Conservation (phyloP, 2,329 filamentous ascomycete genomes). For the Cucurbitaria berberidis region DNA sequence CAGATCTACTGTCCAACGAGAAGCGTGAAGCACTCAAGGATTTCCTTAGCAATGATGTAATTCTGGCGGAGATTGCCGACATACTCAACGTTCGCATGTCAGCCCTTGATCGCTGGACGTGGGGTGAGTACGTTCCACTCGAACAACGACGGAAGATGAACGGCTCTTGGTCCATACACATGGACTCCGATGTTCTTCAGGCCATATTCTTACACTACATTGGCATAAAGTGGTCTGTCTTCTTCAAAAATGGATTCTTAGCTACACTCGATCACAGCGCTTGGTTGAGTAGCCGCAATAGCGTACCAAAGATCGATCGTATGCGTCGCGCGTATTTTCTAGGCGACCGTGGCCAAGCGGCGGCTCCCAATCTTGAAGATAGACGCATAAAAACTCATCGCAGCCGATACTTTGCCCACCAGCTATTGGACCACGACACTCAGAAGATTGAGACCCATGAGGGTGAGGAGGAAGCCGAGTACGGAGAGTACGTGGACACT, state of each 20-base stretch:
- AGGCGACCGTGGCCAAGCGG: conserved; percentile 9
- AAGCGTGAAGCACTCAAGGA: conserved; percentile 45
- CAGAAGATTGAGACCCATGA: conserved; percentile 34
- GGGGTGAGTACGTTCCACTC: conserved; percentile 36
- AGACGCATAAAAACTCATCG: conserved; percentile 26
- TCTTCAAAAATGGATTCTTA: conserved; percentile 34
- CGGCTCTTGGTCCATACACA: conserved; percentile 35
- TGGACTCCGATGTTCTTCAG: conserved; percentile 41
- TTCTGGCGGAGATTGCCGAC: conserved; percentile 39
- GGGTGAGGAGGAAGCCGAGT: conserved; percentile 43
- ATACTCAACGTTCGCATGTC: conserved; percentile 42
- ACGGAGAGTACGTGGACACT: conserved; percentile 9
- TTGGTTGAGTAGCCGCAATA: conserved; percentile 25
- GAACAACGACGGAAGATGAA: conserved; percentile 41
- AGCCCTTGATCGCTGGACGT: conserved; percentile 36
- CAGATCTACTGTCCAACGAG: conserved; percentile 53
- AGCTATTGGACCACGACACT: conserved; percentile 30
- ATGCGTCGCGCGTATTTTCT: conserved; percentile 37
- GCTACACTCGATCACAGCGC: conserved; percentile 23
- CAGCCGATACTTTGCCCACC: conserved; percentile 32
- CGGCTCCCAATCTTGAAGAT: conserved; percentile 19
- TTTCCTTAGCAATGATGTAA: conserved; percentile 40
- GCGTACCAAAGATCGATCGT: conserved; percentile 24
- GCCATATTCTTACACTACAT: conserved; percentile 44
- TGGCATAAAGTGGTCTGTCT: conserved; percentile 41